Evolutionary conservation across 208 protist genomes (phyloP), one percentile per base, ranked within the genome.

Genomic region (Acanthamoeba triangularis): DNA sequence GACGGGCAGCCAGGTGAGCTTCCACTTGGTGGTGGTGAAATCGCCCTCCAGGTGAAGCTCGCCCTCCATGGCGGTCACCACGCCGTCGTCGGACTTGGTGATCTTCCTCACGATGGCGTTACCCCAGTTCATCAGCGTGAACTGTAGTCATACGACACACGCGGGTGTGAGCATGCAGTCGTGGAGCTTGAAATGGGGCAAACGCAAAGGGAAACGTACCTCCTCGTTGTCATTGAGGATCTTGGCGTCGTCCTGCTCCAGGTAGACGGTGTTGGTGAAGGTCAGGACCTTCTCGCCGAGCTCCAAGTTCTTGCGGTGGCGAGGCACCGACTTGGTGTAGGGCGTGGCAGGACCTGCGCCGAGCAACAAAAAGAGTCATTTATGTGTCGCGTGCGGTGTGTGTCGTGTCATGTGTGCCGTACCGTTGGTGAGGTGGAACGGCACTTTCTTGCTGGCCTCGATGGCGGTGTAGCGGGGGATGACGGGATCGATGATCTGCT

Each of bases 101-200:
- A 98, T 97, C 67, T 97, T 90, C 33, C 95, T 37, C 28, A 99
- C 92, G 78, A 98, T 98, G 11, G 98, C 98, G 97, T 99, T 99
- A 95, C 99, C 99, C 99, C 99, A 99, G 96, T 99, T 97, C 99
- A 99, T 99, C 47, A 99, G 97, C 10, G 99, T 99, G 78, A 99
- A 98, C 96, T 99, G 44, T 16, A 59, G 16, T 23, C 49, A 52
- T 1, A 59, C 16, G 2, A 14, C 13, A 14, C 18, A 56, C 41
- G 25, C 44, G 23, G 25, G n/a, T 33, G 52, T 56, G 52, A 20
- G 10, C 52, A 56, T 3, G 52, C 52, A 56, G 16, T 56, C 11
- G 49, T 52, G 49, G 49, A 52, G 10, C 1, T 1, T 56, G 52
- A 7, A 23, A 23, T 6, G 13, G 52, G 52, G 3, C 16, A 14